Evolutionary conservation across 768 basidiomycete species (phyloP), one percentile per base, ranked within the genome.

Genomic region (Cystobasidium ongulense): DNA sequence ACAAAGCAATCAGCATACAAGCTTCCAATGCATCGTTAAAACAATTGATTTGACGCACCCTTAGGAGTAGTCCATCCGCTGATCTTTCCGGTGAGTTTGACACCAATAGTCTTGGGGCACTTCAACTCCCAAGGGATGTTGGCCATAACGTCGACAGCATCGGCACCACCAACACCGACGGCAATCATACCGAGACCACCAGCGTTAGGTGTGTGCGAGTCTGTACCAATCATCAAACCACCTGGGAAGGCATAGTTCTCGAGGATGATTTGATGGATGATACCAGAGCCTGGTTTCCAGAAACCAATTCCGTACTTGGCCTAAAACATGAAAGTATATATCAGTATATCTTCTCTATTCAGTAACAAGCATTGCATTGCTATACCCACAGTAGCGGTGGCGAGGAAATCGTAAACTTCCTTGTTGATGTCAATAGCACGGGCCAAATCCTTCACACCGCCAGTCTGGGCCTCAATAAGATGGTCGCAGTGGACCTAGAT

Each of bases 201-300:
- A 75, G 96, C 96, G 81, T 98, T 98, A 62, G 96, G 96, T 7
- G 96, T 97, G 84, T 99, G 93, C 36, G 95, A 98, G 84, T 99
- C 96, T 73, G 95, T 98, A 81, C 96, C 96, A 78, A 99, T 97
- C 95, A 99, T 98, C 74, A 99, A 86, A 80, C 94, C 91, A 84
- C 95, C 95, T 67, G 95, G 95, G 88, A 97, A 94, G 1, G 94
- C 96, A 82, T 99, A 98, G 86, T 98, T 97, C 83, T 99, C 95
- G 79, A 98, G 86, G 81, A 99, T 92, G 80, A 98, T 98, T 84
- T 98, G 76, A 73, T 78, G 78, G 77, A 99, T 97, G 82, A 99
- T 99, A 84, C 95, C 95, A 79, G 92, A 94, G 78, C 96, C 95
- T 59, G 95, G 94, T 84, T 89, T 92, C 95, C 95, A 99, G 86